phyloP scores from a whole-genome alignment of 2,329 filamentous ascomycete genomes.

The Bretziella fagacearum region DNA sequence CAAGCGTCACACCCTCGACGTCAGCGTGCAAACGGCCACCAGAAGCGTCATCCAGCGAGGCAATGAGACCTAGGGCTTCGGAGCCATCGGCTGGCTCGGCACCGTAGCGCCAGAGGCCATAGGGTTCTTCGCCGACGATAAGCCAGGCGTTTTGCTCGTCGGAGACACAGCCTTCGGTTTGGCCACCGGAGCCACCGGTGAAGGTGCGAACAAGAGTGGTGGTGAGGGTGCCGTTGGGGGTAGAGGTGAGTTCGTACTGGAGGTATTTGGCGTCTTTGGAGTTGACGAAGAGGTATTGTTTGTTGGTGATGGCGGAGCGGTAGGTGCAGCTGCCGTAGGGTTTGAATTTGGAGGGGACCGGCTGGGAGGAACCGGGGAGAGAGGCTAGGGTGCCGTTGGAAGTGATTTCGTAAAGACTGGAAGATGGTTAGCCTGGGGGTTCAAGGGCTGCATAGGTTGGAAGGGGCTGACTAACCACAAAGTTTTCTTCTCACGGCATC shows the following conservation, averaged over 20 bases:
- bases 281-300: background rate
- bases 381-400: slow-evolving; percentile 27
- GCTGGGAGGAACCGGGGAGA: slow-evolving; percentile 31
- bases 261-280: background rate
- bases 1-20: slow-evolving; percentile 31
- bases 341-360: slow-evolving; percentile 32
- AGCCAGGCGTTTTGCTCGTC: slow-evolving; percentile 35
- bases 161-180: slow-evolving; percentile 36
- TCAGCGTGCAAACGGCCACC: slow-evolving; percentile 30
- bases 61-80: slow-evolving; percentile 23
- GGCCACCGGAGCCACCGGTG: slow-evolving; percentile 31
- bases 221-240: slow-evolving; percentile 25
- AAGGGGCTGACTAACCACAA: slow-evolving; percentile 28
- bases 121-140: slow-evolving; percentile 35
- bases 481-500: slow-evolving; percentile 33
- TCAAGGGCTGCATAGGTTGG: background rate
- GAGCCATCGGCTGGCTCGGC: slow-evolving; percentile 29
- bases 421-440: background rate
- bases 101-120: slow-evolving; percentile 34
- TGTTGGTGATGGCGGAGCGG: background rate
- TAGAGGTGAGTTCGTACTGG: slow-evolving; percentile 17
- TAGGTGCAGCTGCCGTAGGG: background rate
- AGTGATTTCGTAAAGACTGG: slow-evolving; percentile 32
- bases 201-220: slow-evolving; percentile 35
- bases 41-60: slow-evolving; percentile 25